phyloP scores from a whole-genome alignment of 2,329 filamentous ascomycete species.

The Alternaria dauci region DNA sequence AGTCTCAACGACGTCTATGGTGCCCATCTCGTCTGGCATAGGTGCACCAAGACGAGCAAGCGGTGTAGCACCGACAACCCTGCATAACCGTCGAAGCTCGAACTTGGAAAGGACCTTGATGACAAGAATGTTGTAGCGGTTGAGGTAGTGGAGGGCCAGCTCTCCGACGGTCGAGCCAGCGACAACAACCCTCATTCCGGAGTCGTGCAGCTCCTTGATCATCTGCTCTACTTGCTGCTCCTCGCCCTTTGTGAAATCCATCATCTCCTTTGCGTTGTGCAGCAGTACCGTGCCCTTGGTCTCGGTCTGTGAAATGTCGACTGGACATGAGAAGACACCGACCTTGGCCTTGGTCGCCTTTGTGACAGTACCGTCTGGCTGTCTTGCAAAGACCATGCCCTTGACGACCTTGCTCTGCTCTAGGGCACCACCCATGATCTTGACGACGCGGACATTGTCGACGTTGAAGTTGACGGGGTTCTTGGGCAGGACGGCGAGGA shows the following conservation, averaged over 20 bases:
- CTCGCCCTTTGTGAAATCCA: conserved; percentile 97
- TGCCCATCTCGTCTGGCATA: conserved; percentile 99
- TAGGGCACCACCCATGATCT: conserved; percentile 98
- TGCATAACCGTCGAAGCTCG: conserved; percentile 91
- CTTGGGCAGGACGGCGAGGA: conserved; percentile 90
- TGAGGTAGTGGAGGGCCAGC: conserved; percentile 95
- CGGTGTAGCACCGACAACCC: conserved; percentile 96
- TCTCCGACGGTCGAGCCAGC: conserved; percentile 95
- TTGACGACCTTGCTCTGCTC: conserved; percentile 94
- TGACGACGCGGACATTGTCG: conserved; percentile 97
- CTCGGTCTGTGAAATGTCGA: conserved; percentile 95
- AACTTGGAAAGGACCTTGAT: conserved; percentile 99
- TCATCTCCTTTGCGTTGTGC: conserved; percentile 98
- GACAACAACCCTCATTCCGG: conserved; percentile 88
- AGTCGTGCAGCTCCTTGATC: conserved; percentile 96
- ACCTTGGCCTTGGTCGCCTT: conserved; percentile 94
- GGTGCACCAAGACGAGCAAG: conserved; percentile 93
- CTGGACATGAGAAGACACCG: conserved; percentile 93
- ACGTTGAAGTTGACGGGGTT: conserved; percentile 97
- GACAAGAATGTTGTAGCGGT: conserved; percentile 93
- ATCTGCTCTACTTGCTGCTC: conserved; percentile 87
- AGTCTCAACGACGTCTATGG: conserved; percentile 93
- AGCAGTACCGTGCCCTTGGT: conserved; percentile 97
- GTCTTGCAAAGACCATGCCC: conserved; percentile 97
- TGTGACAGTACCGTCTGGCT: conserved; percentile 89